phyloP scores from a whole-genome alignment of 305 asterid species.

The Fraxinus angustifolia region DNA sequence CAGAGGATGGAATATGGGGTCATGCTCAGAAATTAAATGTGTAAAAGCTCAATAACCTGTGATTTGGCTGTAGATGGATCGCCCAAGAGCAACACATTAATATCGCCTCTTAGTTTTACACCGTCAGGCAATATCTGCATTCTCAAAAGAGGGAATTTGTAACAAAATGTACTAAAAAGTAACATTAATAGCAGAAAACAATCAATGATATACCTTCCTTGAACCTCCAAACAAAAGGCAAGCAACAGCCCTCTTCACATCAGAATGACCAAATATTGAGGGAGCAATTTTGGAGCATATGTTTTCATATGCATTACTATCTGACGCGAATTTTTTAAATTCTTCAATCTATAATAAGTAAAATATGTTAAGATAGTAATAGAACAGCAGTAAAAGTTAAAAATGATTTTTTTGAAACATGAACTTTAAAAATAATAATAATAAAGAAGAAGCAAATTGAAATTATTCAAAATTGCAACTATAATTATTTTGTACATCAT shows the following conservation, averaged over 20 bases:
- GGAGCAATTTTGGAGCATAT: slow-evolving; percentile 68
- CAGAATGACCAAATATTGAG: slow-evolving; percentile 87
- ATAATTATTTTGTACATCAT: slow-evolving; percentile 50
- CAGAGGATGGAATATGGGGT: neutral
- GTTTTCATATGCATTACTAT: slow-evolving; percentile 34
- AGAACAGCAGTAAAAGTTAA: neutral
- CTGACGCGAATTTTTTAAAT: slow-evolving; percentile 85
- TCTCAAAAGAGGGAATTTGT: slow-evolving; percentile 8
- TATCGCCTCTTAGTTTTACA: slow-evolving; percentile 95
- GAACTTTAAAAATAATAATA: too few relatives aligned
- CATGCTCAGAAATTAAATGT: neutral
- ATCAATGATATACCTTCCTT: slow-evolving; percentile 57
- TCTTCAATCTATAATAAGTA: slow-evolving; percentile 52
- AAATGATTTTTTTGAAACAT: neutral
- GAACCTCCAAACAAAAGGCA: slow-evolving; percentile 99
- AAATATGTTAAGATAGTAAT: neutral
- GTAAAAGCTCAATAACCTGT: slow-evolving; percentile 54
- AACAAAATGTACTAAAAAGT: slow-evolving; percentile 15
- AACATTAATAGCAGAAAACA: slow-evolving; percentile 10
- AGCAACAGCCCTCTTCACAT: slow-evolving; percentile 92
- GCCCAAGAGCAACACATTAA: slow-evolving; percentile 89
- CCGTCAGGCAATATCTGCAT: slow-evolving; percentile 88
- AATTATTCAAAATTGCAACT: neutral
- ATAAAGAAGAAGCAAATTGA: neutral
- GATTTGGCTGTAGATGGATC: slow-evolving; percentile 99